A percentile compares a stretch with the other conserved stretches of the same genome.
Conservation (phyloP, 495 filamentous ascomycete species). For the Arthonia radiata region DNA sequence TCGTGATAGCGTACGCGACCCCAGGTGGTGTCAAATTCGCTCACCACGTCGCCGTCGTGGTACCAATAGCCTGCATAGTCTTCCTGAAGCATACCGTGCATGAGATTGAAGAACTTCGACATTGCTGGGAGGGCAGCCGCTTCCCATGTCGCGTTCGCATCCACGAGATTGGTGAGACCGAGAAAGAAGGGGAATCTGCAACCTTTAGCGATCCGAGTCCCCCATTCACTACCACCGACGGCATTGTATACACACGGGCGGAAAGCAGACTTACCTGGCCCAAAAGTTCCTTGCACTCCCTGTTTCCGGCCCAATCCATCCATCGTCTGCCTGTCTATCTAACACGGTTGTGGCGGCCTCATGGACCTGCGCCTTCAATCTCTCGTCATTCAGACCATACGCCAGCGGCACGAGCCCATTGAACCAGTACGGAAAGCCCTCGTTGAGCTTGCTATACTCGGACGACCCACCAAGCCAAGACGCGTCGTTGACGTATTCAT, state of each 20-base stretch:
- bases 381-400: conserved; percentile 25
- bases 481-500: conserved; percentile 27
- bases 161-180: conserved; percentile 22
- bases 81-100: conserved; percentile 24
- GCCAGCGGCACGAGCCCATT: conserved; percentile 41
- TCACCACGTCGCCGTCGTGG: conserved; percentile 5
- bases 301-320: conserved; percentile 37
- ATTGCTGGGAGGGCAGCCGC: conserved; percentile 14
- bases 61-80: conserved; percentile 23
- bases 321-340: conserved; percentile 26
- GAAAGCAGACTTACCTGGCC: conserved; percentile 26
- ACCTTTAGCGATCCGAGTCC: too few relatives aligned
- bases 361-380: conserved; percentile 29
- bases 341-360: conserved; percentile 24
- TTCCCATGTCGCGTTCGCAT: conserved; percentile 16
- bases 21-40: conserved; percentile 20
- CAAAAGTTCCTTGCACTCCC: conserved; percentile 22
- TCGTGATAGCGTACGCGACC: conserved; percentile 24
- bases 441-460: conserved; percentile 34
- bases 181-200: conserved; percentile 28
- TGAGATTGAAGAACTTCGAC: conserved; percentile 15
- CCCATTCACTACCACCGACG: too few relatives aligned
- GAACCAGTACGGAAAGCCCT: conserved; percentile 40
- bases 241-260: too few relatives aligned
- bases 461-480: conserved; percentile 28